Evolutionary conservation across 305 asterid species (phyloP).

Genomic region (Fraxinus angustifolia): DNA sequence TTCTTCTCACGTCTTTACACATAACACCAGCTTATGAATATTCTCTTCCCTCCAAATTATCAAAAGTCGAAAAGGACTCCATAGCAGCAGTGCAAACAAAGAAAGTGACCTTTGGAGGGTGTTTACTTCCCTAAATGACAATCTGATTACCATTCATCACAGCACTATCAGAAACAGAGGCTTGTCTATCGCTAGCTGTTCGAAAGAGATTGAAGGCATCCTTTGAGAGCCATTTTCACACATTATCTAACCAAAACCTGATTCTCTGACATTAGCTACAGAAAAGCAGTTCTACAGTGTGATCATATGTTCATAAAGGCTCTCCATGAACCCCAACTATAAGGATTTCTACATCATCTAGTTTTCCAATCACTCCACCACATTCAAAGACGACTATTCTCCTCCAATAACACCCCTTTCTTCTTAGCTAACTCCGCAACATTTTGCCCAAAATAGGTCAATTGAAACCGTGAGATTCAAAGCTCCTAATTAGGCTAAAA

Average conservation of each 20-base stretch:
- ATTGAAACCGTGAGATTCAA: not conserved
- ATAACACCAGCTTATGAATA: not conserved
- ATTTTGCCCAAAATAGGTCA: not conserved
- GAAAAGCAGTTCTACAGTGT: not conserved
- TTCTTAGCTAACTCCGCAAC: not conserved
- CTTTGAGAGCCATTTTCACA: not conserved
- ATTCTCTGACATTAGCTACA: not conserved
- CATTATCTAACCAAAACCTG: not conserved
- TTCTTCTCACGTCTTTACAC: not conserved
- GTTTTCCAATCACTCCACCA: not conserved
- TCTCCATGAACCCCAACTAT: not conserved
- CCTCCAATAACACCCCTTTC: not conserved
- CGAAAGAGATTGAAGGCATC: not conserved
- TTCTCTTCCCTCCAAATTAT: not conserved
- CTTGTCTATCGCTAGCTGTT: not conserved
- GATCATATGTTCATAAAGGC: not conserved
- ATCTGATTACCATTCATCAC: not conserved
- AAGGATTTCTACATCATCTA: not conserved
- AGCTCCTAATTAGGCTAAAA: not conserved
- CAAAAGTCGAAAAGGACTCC: not conserved
- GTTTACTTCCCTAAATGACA: not conserved
- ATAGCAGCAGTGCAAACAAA: not conserved
- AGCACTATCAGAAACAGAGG: not conserved
- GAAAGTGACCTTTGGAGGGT: not conserved
- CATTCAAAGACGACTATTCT: not conserved